Percentiles rank a stretch among this genome's conserved stretches.
Evolutionary conservation across 2,329 filamentous ascomycete genomes (phyloP).

Genomic region (Alternaria arbusti): DNA sequence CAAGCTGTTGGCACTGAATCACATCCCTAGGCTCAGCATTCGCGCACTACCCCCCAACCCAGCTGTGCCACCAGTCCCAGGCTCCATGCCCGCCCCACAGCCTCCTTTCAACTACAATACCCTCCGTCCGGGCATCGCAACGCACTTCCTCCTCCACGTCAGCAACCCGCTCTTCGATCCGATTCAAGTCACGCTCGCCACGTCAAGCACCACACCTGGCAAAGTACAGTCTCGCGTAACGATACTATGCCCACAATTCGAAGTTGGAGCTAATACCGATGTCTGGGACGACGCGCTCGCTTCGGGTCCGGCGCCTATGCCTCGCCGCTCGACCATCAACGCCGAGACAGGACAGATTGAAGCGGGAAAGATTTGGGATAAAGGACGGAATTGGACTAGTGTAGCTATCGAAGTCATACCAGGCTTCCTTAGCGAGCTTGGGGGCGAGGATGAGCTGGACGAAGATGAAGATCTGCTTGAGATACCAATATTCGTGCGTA

Average conservation of each 20-base stretch:
- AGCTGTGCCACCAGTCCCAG: conserved; percentile 53
- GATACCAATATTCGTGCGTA: conserved; percentile 90
- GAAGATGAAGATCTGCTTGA: conserved; percentile 74
- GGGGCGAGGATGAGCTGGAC: conserved; percentile 35
- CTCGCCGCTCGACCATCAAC: conserved; percentile 29
- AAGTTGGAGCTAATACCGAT: conserved; percentile 92
- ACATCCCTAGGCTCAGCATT: conserved; percentile 83
- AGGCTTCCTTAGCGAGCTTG: conserved; percentile 39
- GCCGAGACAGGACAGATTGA: conserved; percentile 60
- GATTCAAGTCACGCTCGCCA: conserved; percentile 85
- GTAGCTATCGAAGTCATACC: conserved; percentile 91
- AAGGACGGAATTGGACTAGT: conserved; percentile 91
- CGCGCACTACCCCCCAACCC: conserved; percentile 62
- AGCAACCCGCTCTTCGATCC: conserved; percentile 94
- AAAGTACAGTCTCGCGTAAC: conserved; percentile 71
- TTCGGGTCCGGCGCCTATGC: conserved; percentile 48
- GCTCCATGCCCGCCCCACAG: conserved; percentile 31
- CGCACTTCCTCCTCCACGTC: conserved; percentile 87
- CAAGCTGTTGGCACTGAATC: conserved; percentile 80
- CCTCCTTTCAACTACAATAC: conserved; percentile 53
- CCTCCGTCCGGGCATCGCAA: conserved; percentile 58
- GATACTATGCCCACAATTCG: conserved; percentile 91
- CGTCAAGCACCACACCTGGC: conserved; percentile 60
- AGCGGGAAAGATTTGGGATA: conserved; percentile 95
- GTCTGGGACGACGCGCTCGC: conserved; percentile 88